A percentile compares a stretch with the other conserved stretches of the same genome.
phyloP scores from a whole-genome alignment of 768 basidiomycete genomes.

The Psilocybe cubensis region DNA sequence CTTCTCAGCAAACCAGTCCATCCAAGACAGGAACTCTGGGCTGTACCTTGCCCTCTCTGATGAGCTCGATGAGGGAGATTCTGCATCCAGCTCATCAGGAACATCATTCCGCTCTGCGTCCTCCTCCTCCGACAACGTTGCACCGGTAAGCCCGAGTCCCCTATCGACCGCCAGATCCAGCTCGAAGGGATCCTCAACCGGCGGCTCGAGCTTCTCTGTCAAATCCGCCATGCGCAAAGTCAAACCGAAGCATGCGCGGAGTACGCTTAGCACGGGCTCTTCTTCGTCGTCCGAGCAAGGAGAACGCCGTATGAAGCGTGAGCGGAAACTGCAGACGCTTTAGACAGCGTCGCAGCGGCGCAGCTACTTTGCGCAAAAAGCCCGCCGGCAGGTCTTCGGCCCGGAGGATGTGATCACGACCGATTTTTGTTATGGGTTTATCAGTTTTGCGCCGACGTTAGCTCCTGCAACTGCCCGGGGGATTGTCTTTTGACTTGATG shows the following conservation, averaged over 20 bases:
- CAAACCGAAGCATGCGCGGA: slow-evolving; percentile 27
- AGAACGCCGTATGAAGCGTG: slow-evolving; percentile 22
- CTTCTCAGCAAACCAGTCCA: slow-evolving; percentile 55
- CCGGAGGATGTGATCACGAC: slow-evolving; percentile 77
- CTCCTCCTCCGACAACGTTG: slow-evolving; percentile 15
- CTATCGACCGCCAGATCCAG: slow-evolving; percentile 31
- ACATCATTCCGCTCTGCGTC: slow-evolving; percentile 18
- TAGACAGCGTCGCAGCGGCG: slow-evolving; percentile 56
- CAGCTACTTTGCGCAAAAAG: slow-evolving; percentile 61
- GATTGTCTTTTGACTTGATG: slow-evolving; percentile 80
- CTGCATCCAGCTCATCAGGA: not conserved
- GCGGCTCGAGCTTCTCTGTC: slow-evolving; percentile 15
- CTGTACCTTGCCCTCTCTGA: slow-evolving; percentile 42
- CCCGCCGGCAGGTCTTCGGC: slow-evolving; percentile 63
- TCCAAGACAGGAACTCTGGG: slow-evolving; percentile 61
- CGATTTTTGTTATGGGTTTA: slow-evolving; percentile 89
- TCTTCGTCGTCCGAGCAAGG: slow-evolving; percentile 19
- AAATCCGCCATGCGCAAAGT: slow-evolving; percentile 29
- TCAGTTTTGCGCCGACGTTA: slow-evolving; percentile 69
- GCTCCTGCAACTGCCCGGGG: slow-evolving; percentile 79
- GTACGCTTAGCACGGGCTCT: no score
- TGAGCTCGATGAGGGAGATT: slow-evolving; percentile 1
- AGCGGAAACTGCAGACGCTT: slow-evolving; percentile 18
- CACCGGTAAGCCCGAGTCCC: no score
- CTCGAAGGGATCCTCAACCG: slow-evolving; percentile 27